phyloP scores from a whole-genome alignment of 306 rosid species.

The Casuarina glauca region DNA sequence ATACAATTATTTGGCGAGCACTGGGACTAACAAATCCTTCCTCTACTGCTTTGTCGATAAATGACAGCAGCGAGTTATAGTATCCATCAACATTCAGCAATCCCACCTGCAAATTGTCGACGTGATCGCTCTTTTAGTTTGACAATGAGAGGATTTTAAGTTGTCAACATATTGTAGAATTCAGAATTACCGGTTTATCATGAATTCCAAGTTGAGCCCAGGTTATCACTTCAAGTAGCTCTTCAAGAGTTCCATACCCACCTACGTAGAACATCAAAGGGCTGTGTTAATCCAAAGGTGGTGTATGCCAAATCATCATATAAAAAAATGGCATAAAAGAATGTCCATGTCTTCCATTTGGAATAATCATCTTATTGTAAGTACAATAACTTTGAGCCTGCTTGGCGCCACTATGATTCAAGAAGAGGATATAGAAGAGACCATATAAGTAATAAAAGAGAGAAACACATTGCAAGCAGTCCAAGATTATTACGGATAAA shows the following conservation, averaged over 20 bases:
- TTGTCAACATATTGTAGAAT: conserved; percentile 13
- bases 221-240: conserved; percentile 95
- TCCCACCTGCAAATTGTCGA: conserved; percentile 67
- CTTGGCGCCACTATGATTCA: not conserved
- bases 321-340: not conserved
- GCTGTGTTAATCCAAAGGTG: not conserved
- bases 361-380: not conserved
- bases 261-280: conserved; percentile 49
- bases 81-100: conserved; percentile 96
- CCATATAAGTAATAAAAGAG: not conserved
- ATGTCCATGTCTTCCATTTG: not conserved
- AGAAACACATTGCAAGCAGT: not conserved
- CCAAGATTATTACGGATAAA: not conserved
- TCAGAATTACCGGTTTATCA: conserved; percentile 76
- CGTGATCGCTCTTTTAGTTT: too few relatives aligned
- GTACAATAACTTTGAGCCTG: not conserved
- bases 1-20: conserved; percentile 90
- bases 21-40: conserved; percentile 90
- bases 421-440: not conserved
- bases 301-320: not conserved
- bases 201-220: conserved; percentile 99
- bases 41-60: conserved; percentile 95
- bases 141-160: not conserved
- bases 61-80: conserved; percentile 81
- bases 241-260: conserved; percentile 97